Conservation (phyloP, 192 early-diverging fungal genomes). For the Podila epigama region DNA sequence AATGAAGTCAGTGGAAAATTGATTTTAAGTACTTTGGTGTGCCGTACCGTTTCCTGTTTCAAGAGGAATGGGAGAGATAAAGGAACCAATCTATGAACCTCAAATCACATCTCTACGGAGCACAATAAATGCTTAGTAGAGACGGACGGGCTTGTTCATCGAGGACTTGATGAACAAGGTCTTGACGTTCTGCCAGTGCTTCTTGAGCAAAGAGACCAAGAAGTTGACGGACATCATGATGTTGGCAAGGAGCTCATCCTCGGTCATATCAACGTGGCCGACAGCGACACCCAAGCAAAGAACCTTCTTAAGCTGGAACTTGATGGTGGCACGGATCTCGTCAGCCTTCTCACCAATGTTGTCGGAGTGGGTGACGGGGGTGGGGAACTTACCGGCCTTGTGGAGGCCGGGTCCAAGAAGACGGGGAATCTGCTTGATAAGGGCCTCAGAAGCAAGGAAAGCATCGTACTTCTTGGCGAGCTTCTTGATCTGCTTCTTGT, state of each 20-base stretch:
- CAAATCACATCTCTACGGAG: constrained; percentile 3
- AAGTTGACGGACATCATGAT: constrained; percentile 99
- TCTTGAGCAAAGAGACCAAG: constrained; percentile 97
- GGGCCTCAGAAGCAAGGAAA: constrained; percentile 95
- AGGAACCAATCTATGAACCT: constrained; percentile 10
- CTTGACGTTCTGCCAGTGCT: constrained; percentile 99
- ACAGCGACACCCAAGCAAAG: constrained; percentile 97
- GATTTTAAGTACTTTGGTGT: constrained; percentile 53
- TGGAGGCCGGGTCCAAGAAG: constrained; percentile 97
- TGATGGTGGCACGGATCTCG: constrained; percentile 97
- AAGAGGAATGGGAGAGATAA: not conserved
- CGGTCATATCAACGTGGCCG: constrained; percentile 92
- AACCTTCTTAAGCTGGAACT: constrained; percentile 99
- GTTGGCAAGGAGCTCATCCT: constrained; percentile 95
- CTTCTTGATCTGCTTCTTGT: constrained; percentile 99
- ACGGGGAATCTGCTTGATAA: constrained; percentile 99
- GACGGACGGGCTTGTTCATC: constrained; percentile 93
- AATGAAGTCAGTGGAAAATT: constrained; percentile 28
- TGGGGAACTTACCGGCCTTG: constrained; percentile 99
- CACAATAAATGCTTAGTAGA: constrained; percentile 69
- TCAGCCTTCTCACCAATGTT: constrained; percentile 86
- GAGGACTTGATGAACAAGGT: constrained; percentile 97
- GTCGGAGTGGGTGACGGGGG: constrained; percentile 90
- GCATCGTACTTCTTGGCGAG: constrained; percentile 99
- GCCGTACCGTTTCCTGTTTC: constrained; percentile 25